These are phyloP conservation scores for Dichotomocladium elegans DNA, from an alignment of 371 early-diverging fungal genomes.

Conservation along the genomic window DNA sequence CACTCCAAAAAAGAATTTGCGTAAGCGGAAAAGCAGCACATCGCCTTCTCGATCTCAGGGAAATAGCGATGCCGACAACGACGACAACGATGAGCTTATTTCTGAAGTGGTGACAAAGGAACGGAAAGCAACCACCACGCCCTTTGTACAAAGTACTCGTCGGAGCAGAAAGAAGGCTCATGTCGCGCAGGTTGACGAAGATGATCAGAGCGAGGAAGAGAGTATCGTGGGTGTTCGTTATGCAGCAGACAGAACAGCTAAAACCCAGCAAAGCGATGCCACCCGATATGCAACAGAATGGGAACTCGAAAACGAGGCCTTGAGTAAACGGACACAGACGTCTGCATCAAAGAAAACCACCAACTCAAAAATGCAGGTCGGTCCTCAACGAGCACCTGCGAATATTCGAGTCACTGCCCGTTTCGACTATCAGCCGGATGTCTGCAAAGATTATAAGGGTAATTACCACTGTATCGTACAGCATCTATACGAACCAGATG, in stretches of 20 bases:
- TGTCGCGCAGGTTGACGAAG: conserved; percentile 15
- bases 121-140: conserved; percentile 34
- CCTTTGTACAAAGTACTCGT: conserved; percentile 42
- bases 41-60: conserved; percentile 1
- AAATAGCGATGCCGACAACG: conserved; percentile 40
- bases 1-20: conserved; percentile 47
- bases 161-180: conserved; percentile 18
- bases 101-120: conserved; percentile 50
- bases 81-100: conserved; percentile 28
- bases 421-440: conserved; percentile 96
- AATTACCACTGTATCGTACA: too few species aligned
- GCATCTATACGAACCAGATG: not conserved
- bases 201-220: conserved; percentile 38
- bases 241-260: conserved; percentile 46
- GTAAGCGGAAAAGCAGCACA: conserved; percentile 24
- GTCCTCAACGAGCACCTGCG: conserved; percentile 81
- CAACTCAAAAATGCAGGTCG: conserved; percentile 63
- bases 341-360: conserved; percentile 29
- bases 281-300: conserved; percentile 51
- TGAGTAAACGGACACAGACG: conserved; percentile 26
- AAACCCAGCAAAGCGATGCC: conserved; percentile 45
- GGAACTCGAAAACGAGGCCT: conserved; percentile 39
- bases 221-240: conserved; percentile 48
- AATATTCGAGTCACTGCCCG: conserved; percentile 84
- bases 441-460: conserved; percentile 98